Conservation (phyloP, 2,329 filamentous ascomycete genomes). For the Orbilia brochopaga region DNA sequence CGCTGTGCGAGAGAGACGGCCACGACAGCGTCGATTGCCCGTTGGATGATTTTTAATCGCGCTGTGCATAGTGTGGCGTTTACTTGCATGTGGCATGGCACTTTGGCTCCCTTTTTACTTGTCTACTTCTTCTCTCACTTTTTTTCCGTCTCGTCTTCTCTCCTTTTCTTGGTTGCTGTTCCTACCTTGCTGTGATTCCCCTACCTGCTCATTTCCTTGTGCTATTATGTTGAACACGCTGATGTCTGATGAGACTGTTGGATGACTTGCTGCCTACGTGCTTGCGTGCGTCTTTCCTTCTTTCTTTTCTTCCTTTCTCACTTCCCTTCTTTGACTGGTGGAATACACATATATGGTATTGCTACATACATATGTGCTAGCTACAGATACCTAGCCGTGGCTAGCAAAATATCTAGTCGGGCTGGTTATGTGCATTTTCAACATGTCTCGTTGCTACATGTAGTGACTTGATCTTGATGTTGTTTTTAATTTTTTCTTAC, state of each 20-base stretch:
- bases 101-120: not conserved
- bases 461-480: not conserved
- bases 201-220: not conserved
- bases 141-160: not conserved
- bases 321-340: not conserved
- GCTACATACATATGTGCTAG: no score
- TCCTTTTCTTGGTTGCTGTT: not conserved
- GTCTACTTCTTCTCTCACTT: not conserved
- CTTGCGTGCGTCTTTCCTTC: not conserved
- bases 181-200: not conserved
- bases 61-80: not conserved
- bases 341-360: no score
- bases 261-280: conserved; percentile 1
- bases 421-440: no score
- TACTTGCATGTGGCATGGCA: not conserved
- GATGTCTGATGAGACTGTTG: not conserved
- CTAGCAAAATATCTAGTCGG: no score
- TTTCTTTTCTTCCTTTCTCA: not conserved
- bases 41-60: conserved; percentile 74
- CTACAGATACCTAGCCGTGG: no score
- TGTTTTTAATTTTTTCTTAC: not conserved
- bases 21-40: conserved; percentile 96
- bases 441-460: no score
- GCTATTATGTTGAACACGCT: not conserved
- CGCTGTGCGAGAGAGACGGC: conserved; percentile 91